Percentiles rank a stretch among this genome's conserved stretches.
Conservation (phyloP, 352 stramenopile species). For the Globisporangium perplexum region DNA sequence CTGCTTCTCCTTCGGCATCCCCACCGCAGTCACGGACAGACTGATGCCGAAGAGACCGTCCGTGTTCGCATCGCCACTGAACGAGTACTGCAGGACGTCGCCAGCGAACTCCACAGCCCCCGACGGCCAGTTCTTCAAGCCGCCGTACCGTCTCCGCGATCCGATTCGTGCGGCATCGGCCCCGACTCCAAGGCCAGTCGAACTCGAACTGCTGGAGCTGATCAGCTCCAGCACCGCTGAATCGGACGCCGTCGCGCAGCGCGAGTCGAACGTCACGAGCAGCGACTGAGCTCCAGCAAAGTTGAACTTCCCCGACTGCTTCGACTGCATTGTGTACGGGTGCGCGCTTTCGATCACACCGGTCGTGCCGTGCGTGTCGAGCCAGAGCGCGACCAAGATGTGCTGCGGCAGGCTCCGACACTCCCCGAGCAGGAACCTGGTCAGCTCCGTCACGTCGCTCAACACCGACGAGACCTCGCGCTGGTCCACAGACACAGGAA, state of each 20-base stretch:
- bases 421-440: slow-evolving; percentile 58
- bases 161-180: slow-evolving; percentile 4
- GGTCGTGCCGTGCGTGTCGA: slow-evolving; percentile 67
- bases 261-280: slow-evolving; percentile 59
- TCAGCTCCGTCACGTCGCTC: slow-evolving; percentile 44
- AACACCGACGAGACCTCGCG: slow-evolving; percentile 37
- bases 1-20: slow-evolving; percentile 60
- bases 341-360: slow-evolving; percentile 60
- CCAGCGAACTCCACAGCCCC: slow-evolving; percentile 46
- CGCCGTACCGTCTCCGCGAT: slow-evolving; percentile 28
- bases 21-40: slow-evolving; percentile 48
- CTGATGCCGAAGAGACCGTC: slow-evolving; percentile 54
- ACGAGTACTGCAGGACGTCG: slow-evolving; percentile 56
- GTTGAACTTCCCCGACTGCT: slow-evolving; percentile 27
- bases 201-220: slow-evolving; percentile 10
- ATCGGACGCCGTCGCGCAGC: slow-evolving; percentile 33
- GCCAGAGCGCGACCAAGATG: slow-evolving; percentile 62
- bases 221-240: slow-evolving; percentile 17
- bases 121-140: slow-evolving; percentile 41
- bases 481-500: slow-evolving; percentile 39
- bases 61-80: slow-evolving; percentile 49
- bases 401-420: slow-evolving; percentile 37
- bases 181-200: slow-evolving; percentile 10
- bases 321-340: slow-evolving; percentile 32
- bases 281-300: slow-evolving; percentile 56